Evolutionary conservation across 2,329 filamentous ascomycete genomes (phyloP), one percentile per base, ranked within the genome.

Genomic region (Monosporascus sp.): DNA sequence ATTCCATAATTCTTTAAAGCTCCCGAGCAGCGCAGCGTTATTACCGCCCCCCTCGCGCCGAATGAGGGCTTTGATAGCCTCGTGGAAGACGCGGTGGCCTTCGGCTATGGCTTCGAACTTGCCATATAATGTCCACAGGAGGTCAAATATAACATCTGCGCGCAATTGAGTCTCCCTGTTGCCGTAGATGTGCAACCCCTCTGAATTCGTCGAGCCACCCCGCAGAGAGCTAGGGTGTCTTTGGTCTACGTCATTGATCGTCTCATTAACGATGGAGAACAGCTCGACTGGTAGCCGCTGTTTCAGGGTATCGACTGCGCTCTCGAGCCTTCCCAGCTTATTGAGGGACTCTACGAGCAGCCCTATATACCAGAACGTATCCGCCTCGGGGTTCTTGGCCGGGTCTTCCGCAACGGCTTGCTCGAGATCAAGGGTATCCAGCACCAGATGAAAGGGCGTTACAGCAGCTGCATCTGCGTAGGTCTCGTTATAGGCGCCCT

Each of bases 61-160:
- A 51, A 93, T 85, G 54, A 99, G 89, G 1, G 90, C 89, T 58
- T 87, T 87, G 65, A 97, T 87, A 47, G 95, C 88, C 69, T 97
- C 94, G 69, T 97, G 91, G 53, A 97, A 85, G 0, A 97, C 87
- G 43, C 95, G 87, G 67, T 99, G 94, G 2, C 92, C 90, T 73
- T 99, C 95, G 5, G 91, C 91, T 60, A 99, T 97, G 7, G 94
- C 90, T 70, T 97, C 94, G 59, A 99, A 97, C 64, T 97, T 97
- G 44, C 92, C 92, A 69, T 95, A 99, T 1, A 99, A 72, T 0
- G 91, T 93, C 84, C 88, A 95, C 2, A 99, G 76, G 46, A 97
- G 82, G 65, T 99, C 94, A 59, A 94, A 89, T 48, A 99, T 87
- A 27, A 97, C 90, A 62, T 91, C 88, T 16, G 87, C 87, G 19